These are phyloP conservation scores for Colletotrichum coccodes DNA, from an alignment of 2,329 filamentous ascomycete species.

Conservation along the genomic window DNA sequence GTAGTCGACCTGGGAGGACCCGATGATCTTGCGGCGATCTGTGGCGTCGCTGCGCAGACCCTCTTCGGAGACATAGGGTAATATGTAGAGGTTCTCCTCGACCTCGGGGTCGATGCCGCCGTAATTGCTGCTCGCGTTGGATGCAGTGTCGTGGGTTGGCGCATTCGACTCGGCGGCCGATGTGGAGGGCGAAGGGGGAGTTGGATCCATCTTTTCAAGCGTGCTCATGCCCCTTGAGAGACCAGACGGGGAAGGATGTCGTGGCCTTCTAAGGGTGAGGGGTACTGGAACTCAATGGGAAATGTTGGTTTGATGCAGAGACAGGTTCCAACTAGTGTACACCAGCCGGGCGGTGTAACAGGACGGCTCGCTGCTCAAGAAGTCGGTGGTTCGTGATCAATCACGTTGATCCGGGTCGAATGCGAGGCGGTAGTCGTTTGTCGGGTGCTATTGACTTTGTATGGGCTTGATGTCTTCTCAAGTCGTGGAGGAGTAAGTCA, in stretches of 20 bases:
- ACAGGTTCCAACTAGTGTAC: background rate
- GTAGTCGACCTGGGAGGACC: constrained; percentile 25
- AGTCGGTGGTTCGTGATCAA: background rate
- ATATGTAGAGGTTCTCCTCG: constrained; percentile 44
- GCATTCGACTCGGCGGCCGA: background rate
- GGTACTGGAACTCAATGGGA: background rate
- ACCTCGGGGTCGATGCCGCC: constrained; percentile 48
- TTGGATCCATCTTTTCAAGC: constrained; percentile 15
- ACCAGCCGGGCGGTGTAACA: too few relatives aligned
- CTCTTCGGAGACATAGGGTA: constrained; percentile 41
- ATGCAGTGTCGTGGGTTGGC: background rate
- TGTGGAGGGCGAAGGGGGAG: constrained; percentile 5
- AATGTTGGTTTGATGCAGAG: background rate
- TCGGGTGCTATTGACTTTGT: background rate
- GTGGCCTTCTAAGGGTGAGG: background rate
- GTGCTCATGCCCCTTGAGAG: constrained; percentile 6
- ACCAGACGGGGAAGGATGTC: background rate
- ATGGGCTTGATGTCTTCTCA: background rate
- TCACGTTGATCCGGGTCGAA: background rate
- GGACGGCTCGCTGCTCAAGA: too few relatives aligned
- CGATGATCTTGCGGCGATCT: constrained; percentile 31
- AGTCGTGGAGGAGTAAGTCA: background rate
- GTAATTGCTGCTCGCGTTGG: constrained; percentile 37
- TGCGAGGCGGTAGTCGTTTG: background rate
- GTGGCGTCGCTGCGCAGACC: constrained; percentile 34